Evolutionary conservation across 83 land plant species (phyloP).

Genomic region (Thuja plicata): DNA sequence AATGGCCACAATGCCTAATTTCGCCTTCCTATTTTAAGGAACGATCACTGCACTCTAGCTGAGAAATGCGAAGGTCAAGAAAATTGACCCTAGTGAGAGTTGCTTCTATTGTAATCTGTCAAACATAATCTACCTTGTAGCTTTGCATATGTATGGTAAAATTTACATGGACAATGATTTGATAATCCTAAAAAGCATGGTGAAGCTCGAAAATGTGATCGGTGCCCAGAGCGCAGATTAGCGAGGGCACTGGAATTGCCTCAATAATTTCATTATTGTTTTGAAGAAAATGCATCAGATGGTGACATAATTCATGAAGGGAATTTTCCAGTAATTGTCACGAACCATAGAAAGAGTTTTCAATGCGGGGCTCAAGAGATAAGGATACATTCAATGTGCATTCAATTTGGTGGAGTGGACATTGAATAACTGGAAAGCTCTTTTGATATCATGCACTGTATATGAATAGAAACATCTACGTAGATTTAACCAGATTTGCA

Average conservation of each 20-base stretch:
- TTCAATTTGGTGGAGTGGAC: too few species aligned
- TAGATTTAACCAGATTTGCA: too few species aligned
- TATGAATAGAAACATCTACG: too few species aligned
- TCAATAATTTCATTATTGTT: constrained; percentile 82
- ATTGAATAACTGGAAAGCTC: too few species aligned
- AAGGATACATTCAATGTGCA: too few species aligned
- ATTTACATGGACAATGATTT: constrained; percentile 68
- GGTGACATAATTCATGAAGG: too few species aligned
- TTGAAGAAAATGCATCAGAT: constrained; percentile 65
- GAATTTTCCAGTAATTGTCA: too few species aligned
- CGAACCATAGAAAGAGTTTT: too few species aligned
- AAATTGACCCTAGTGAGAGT: constrained; percentile 54
- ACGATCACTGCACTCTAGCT: constrained; percentile 57
- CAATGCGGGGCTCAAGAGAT: too few species aligned
- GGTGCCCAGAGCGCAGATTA: constrained; percentile 66
- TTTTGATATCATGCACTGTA: too few species aligned
- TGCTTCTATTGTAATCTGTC: constrained; percentile 69
- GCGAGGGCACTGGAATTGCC: constrained; percentile 63
- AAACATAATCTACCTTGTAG: constrained; percentile 57
- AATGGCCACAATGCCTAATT: constrained; percentile 52
- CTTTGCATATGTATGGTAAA: constrained; percentile 72
- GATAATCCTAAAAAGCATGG: constrained; percentile 45
- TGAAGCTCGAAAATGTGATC: constrained; percentile 44
- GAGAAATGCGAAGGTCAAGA: constrained; percentile 26
- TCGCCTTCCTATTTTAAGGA: constrained; percentile 32